Evolutionary conservation across 2,329 filamentous ascomycete genomes (phyloP).

Genomic region (Pestalotiopsis sp.): DNA sequence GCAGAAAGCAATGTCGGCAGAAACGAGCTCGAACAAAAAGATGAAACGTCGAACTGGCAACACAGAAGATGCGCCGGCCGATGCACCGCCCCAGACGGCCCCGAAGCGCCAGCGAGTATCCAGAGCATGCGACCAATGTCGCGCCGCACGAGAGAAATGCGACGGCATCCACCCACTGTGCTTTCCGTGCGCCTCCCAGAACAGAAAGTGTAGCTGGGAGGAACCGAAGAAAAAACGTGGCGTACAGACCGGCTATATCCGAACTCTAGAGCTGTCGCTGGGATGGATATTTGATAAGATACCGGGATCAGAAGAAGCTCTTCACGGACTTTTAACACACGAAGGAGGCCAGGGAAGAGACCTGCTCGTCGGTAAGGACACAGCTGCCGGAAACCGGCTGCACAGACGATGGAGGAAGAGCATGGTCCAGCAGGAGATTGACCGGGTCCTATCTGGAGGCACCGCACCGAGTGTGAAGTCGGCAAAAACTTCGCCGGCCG

Average conservation of each 20-base stretch:
- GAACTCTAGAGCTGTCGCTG: slow-evolving; percentile 70
- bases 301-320: slow-evolving; percentile 58
- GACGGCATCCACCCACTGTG: slow-evolving; percentile 70
- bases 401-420: slow-evolving; percentile 67
- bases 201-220: slow-evolving; percentile 70
- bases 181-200: slow-evolving; percentile 66
- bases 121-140: slow-evolving; percentile 70
- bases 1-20: not conserved
- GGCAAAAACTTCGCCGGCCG: slow-evolving; percentile 32
- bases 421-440: slow-evolving; percentile 63
- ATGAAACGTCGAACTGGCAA: slow-evolving; percentile 31
- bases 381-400: slow-evolving; percentile 54
- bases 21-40: slow-evolving; percentile 17
- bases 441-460: slow-evolving; percentile 58
- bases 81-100: slow-evolving; percentile 27
- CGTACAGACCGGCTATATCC: slow-evolving; percentile 79
- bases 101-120: slow-evolving; percentile 67
- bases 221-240: slow-evolving; percentile 76
- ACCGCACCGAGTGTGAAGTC: slow-evolving; percentile 32
- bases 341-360: slow-evolving; percentile 43
- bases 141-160: slow-evolving; percentile 71
- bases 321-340: slow-evolving; percentile 56
- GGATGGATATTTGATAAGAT: slow-evolving; percentile 68
- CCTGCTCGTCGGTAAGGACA: slow-evolving; percentile 54
- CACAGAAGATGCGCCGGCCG: slow-evolving; percentile 13